Conservation (phyloP, 2,329 filamentous ascomycete genomes). For the Metarhizium rileyi region DNA sequence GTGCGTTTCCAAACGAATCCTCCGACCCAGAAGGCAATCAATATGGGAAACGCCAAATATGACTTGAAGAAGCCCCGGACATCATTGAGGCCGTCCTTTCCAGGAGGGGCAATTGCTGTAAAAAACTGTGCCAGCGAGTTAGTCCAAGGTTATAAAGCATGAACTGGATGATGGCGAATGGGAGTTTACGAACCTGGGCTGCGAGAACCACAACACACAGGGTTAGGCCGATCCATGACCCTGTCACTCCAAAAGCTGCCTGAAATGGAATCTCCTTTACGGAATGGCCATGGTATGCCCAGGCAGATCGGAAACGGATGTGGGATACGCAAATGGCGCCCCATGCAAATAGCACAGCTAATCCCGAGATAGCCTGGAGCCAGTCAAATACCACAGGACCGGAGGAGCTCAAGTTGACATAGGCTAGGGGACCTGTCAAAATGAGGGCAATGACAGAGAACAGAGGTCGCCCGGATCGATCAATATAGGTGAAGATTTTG, state of each 20-base stretch:
- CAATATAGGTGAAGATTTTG: constrained; percentile 42
- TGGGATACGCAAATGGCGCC: constrained; percentile 54
- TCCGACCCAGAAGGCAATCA: constrained; percentile 41
- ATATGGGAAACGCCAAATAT: constrained; percentile 43
- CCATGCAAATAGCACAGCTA: constrained; percentile 57
- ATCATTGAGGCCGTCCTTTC: constrained; percentile 19
- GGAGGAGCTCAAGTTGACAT: constrained; percentile 32
- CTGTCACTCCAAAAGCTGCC: constrained; percentile 48
- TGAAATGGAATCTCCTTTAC: constrained; percentile 57
- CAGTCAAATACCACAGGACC: constrained; percentile 50
- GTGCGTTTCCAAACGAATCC: constrained; percentile 57
- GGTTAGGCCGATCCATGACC: constrained; percentile 51
- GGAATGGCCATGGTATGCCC: constrained; percentile 45
- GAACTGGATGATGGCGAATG: background rate
- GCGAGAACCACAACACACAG: constrained; percentile 44
- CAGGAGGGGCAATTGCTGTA: constrained; percentile 33
- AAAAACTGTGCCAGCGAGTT: constrained; percentile 28
- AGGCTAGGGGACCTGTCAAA: constrained; percentile 37
- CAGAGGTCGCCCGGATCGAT: constrained; percentile 42
- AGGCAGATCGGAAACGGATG: constrained; percentile 57
- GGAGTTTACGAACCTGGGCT: constrained; percentile 29
- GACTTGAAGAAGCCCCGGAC: constrained; percentile 44
- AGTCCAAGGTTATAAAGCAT: background rate
- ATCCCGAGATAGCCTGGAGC: constrained; percentile 54
- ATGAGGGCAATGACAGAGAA: constrained; percentile 34